phyloP scores from a whole-genome alignment of 2,329 filamentous ascomycete genomes.

The Cordyceps pruinosa region DNA sequence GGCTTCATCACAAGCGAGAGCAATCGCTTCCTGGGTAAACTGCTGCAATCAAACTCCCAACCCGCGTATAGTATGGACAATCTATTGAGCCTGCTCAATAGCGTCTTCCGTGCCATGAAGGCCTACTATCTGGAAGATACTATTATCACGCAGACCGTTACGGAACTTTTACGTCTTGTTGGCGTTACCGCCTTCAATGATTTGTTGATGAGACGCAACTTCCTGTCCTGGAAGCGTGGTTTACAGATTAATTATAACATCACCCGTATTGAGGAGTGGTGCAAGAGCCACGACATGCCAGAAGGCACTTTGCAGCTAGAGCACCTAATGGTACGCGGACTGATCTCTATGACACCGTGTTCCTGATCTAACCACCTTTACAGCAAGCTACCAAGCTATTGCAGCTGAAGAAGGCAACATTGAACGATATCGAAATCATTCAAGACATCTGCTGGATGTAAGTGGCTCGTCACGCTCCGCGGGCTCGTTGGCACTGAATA shows the following conservation, averaged over 20 bases:
- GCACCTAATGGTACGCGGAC: constrained; percentile 74
- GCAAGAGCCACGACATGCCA: constrained; percentile 99
- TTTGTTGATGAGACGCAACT: constrained; percentile 93
- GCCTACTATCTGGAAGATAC: constrained; percentile 94
- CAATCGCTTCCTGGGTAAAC: constrained; percentile 95
- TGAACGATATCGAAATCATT: constrained; percentile 99
- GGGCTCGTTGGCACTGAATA: background rate
- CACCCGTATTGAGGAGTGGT: constrained; percentile 98
- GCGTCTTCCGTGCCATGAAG: constrained; percentile 98
- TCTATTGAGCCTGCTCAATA: constrained; percentile 88
- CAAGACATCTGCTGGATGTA: constrained; percentile 99
- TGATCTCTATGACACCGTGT: background rate
- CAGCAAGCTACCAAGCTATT: constrained; percentile 96
- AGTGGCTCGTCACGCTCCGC: constrained; percentile 33
- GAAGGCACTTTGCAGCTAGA: constrained; percentile 95
- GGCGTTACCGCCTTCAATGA: constrained; percentile 99
- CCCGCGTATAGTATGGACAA: constrained; percentile 99
- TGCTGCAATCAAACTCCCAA: constrained; percentile 79
- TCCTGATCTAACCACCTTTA: constrained; percentile 21
- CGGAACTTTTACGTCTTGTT: constrained; percentile 84
- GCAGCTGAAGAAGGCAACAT: constrained; percentile 95
- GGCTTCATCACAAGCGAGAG: constrained; percentile 98
- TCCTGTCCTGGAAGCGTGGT: constrained; percentile 98
- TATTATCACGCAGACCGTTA: constrained; percentile 93
- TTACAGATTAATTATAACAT: constrained; percentile 99